Conservation (phyloP, 1,139 yeast genomes). For the Ashbya aceris region DNA sequence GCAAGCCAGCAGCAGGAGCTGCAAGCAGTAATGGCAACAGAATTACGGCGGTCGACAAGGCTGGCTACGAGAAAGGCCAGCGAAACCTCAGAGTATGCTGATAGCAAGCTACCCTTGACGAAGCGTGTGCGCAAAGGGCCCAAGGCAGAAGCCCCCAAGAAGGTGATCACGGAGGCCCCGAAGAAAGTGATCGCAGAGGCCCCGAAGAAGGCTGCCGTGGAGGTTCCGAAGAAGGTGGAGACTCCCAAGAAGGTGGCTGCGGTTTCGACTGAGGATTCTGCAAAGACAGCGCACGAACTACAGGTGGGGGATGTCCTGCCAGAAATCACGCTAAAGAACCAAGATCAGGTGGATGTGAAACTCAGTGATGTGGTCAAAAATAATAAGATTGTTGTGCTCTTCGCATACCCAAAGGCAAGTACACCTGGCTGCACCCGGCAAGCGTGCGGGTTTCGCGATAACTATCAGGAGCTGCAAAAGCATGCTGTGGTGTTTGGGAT, state of each 20-base stretch:
- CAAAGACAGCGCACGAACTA: slow-evolving; percentile 22
- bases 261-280: background rate
- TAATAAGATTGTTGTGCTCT: slow-evolving; percentile 49
- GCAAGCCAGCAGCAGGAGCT: no score
- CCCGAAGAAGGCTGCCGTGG: background rate
- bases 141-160: background rate
- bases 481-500: slow-evolving; percentile 55
- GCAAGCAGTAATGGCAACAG: slow-evolving; percentile 12
- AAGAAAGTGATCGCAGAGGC: background rate
- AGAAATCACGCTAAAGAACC: slow-evolving; percentile 50
- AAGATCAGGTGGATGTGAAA: slow-evolving; percentile 53
- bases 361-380: slow-evolving; percentile 40
- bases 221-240: background rate
- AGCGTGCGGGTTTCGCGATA: slow-evolving; percentile 78
- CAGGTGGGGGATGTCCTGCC: slow-evolving; percentile 63
- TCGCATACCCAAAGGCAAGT: slow-evolving; percentile 84
- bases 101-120: slow-evolving; percentile 1
- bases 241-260: slow-evolving; percentile 1
- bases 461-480: slow-evolving; percentile 44
- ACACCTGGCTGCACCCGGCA: slow-evolving; percentile 96
- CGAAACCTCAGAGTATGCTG: slow-evolving; percentile 2
- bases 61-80: slow-evolving; percentile 23
- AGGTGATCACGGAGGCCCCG: slow-evolving; percentile 2
- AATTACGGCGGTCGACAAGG: slow-evolving; percentile 48
- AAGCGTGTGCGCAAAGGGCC: background rate